Evolutionary conservation across 768 basidiomycete genomes (phyloP).

Genomic region (Mycena galopus): DNA sequence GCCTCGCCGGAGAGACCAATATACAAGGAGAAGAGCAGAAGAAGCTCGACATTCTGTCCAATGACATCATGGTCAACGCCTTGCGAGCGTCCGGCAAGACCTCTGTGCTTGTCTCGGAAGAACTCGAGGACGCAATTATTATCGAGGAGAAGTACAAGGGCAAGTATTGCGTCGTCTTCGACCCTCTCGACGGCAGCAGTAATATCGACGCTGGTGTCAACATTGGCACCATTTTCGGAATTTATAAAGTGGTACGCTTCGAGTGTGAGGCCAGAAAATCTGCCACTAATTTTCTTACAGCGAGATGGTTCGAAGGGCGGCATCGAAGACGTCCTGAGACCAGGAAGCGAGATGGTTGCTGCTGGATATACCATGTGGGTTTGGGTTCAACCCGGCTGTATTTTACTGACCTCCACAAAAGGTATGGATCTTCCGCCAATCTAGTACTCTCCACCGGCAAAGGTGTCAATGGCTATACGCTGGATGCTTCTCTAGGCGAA

Average conservation of each 20-base stretch:
- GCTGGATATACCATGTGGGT: conserved; percentile 96
- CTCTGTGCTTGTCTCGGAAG: conserved; percentile 96
- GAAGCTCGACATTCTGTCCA: conserved; percentile 97
- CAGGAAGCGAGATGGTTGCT: conserved; percentile 97
- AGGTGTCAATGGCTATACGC: conserved; percentile 98
- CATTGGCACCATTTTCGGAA: conserved; percentile 97
- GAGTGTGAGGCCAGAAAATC: neutral
- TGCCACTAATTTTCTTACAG: conserved; percentile 52
- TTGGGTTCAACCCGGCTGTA: neutral
- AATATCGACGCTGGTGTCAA: conserved; percentile 99
- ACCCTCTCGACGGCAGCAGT: conserved; percentile 95
- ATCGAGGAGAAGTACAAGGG: conserved; percentile 86
- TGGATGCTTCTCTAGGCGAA: conserved; percentile 95
- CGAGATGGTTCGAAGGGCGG: conserved; percentile 82
- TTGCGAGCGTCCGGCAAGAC: conserved; percentile 97
- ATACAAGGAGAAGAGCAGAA: conserved; percentile 99
- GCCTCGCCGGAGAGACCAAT: conserved; percentile 96
- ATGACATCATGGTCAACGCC: conserved; percentile 99
- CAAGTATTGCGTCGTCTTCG: conserved; percentile 97
- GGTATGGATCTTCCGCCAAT: conserved; percentile 95
- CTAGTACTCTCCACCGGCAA: conserved; percentile 94
- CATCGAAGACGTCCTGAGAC: conserved; percentile 89
- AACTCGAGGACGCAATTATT: conserved; percentile 92
- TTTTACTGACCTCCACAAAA: conserved; percentile 34
- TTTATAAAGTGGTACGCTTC: conserved; percentile 85